Evolutionary conservation across 1,139 yeast genomes (phyloP), one percentile per base, ranked within the genome.

Genomic region (Hyphopichia buzzinii): DNA sequence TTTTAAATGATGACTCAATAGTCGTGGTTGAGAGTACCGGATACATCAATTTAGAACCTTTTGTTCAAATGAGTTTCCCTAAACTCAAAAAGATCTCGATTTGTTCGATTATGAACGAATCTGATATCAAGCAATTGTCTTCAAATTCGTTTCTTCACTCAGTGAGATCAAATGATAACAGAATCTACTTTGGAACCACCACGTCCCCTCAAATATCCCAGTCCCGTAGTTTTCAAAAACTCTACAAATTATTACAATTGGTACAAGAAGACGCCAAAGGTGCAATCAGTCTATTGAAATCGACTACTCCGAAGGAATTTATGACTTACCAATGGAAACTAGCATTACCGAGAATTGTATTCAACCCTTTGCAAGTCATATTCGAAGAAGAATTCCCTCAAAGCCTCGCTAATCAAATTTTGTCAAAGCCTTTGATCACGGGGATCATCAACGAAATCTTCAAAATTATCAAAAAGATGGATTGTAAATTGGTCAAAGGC

Each of bases 261-360:
- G 57, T 62, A 17, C 67, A 59, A 40, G 66, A 64, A 40, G 62
- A 59, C 38, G 59, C 67, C 29, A 35, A 50, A 19, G 55, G 56
- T 26, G 41, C 52, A 29, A 58, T 71, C 17, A 72, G 71, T 29
- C 69, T 74, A 33, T 65, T 77, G 43, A 74, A 67, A 59, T 73
- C 78, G 27, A 59, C 62, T 40, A 72, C 75, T 23, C 72, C 79
- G 8, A 62, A 71, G 36, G 88, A 83, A 46, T 84, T 83, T 51
- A 66, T 79, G 59, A 77, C 81, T 8, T 80, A 78, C 48, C 95
- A 88, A 59, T 88, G 96, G 96, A 81, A 82, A 52, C 70, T 85
- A 39, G 90, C 94, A 0, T 71, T 88, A 40, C 88, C 95, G 4
- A 72, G 81, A 41, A 77, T 88, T 31, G 82, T 89, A 12, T 80